Conservation (phyloP, 371 early-diverging fungal genomes). For the Parasitella parasitica region DNA sequence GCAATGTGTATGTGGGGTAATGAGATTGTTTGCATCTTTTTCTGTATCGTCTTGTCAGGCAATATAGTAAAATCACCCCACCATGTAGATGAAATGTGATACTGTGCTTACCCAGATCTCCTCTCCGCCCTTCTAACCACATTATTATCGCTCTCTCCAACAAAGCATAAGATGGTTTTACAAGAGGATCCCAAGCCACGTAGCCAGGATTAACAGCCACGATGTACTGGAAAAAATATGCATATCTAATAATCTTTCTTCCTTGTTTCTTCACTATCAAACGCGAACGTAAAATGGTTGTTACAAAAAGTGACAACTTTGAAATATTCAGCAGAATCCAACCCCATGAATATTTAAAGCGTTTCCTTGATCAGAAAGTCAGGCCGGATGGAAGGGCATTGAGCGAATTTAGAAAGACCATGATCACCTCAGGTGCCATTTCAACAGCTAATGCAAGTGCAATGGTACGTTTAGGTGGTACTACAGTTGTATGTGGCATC, state of each 20-base stretch:
- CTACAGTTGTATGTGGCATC: conserved; percentile 90
- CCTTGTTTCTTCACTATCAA: not conserved
- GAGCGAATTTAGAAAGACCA: conserved; percentile 60
- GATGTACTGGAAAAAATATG: not conserved
- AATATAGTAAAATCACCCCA: conserved; percentile 2
- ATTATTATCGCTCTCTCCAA: too few species aligned
- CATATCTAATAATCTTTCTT: not conserved
- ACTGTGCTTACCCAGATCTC: too few species aligned
- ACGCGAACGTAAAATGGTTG: conserved; percentile 2
- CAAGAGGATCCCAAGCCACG: too few species aligned
- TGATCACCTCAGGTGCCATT: conserved; percentile 69
- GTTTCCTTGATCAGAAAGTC: conserved; percentile 75
- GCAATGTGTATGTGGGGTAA: not conserved
- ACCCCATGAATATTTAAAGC: conserved; percentile 84
- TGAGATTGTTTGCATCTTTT: not conserved
- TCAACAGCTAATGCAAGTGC: conserved; percentile 85
- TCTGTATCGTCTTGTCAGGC: not conserved
- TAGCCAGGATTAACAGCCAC: too few species aligned
- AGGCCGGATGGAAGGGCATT: conserved; percentile 85
- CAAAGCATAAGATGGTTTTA: too few species aligned
- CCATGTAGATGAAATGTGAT: not conserved
- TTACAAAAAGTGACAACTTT: conserved; percentile 22
- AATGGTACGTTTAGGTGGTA: conserved; percentile 86
- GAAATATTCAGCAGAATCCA: conserved; percentile 73
- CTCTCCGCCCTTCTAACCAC: too few species aligned